Evolutionary conservation across 805 yeast species (phyloP).

Genomic region (Starmera amethionina): DNA sequence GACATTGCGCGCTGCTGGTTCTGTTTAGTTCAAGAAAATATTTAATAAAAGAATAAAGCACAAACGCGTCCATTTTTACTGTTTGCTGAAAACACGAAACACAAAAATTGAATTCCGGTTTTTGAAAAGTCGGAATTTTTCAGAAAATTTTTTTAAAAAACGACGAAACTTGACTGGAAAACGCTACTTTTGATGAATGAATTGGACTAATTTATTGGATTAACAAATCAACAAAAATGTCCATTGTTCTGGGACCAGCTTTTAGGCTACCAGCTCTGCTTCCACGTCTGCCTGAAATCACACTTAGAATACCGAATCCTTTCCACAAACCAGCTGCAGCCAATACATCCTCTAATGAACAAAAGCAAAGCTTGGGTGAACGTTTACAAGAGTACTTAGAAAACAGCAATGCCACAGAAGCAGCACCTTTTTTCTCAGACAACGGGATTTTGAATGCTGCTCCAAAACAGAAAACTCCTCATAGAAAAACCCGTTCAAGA

Average conservation of each 20-base stretch:
- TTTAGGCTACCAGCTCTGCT: constrained; percentile 1
- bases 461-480: constrained; percentile 90
- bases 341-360: constrained; percentile 2
- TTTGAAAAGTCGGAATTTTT: too few relatives aligned
- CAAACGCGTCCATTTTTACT: too few relatives aligned
- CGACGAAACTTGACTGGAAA: too few relatives aligned
- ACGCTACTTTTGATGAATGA: too few relatives aligned
- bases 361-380: constrained; percentile 28
- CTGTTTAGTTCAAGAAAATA: too few relatives aligned
- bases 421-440: constrained; percentile 35
- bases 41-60: too few relatives aligned
- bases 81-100: too few relatives aligned
- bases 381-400: constrained; percentile 24
- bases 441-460: constrained; percentile 73
- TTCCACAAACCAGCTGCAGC: constrained; percentile 4
- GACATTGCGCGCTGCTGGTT: too few relatives aligned
- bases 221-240: constrained; percentile 5
- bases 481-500: constrained; percentile 76
- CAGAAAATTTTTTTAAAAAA: too few relatives aligned
- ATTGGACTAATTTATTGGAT: too few relatives aligned
- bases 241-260: constrained; percentile 1
- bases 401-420: constrained; percentile 12
- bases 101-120: too few relatives aligned
- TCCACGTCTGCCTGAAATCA: constrained; percentile 17
- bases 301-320: constrained; percentile 16